Evolutionary conservation across 2,329 filamentous ascomycete genomes (phyloP).

Genomic region (Monosporascus sp.): DNA sequence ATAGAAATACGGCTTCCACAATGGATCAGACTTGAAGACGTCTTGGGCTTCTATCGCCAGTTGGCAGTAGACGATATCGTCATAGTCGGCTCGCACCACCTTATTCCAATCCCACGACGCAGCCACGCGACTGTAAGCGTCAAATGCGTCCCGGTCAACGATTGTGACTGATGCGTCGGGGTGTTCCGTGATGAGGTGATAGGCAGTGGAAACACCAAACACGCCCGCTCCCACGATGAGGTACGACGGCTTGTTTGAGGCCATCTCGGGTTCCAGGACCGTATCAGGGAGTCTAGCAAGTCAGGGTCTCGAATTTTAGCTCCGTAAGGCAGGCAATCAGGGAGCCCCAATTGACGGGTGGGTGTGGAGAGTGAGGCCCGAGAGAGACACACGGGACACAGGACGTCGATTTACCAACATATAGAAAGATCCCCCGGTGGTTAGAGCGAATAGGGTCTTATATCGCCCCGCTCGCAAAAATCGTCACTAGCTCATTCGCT

Average conservation of each 20-base stretch:
- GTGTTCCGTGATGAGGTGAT: slow-evolving; percentile 47
- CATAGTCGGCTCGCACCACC: slow-evolving; percentile 63
- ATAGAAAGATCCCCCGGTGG: neutral
- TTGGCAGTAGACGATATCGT: slow-evolving; percentile 54
- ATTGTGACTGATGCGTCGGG: slow-evolving; percentile 45
- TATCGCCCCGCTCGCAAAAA: neutral
- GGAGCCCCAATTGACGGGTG: too few relatives aligned
- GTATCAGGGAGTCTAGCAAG: neutral
- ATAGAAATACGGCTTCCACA: slow-evolving; percentile 53
- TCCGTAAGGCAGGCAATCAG: neutral
- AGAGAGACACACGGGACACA: too few relatives aligned
- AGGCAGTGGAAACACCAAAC: slow-evolving; percentile 58
- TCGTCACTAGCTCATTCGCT: neutral
- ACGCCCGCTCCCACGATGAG: slow-evolving; percentile 58
- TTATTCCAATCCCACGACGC: slow-evolving; percentile 69
- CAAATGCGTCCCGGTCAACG: slow-evolving; percentile 48
- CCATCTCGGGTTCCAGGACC: neutral
- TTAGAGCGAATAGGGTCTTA: neutral
- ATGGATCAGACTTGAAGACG: slow-evolving; percentile 51
- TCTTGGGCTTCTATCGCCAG: slow-evolving; percentile 59
- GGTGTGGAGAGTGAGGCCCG: too few relatives aligned
- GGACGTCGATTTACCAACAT: neutral
- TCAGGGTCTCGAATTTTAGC: neutral
- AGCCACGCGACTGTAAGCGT: slow-evolving; percentile 43
- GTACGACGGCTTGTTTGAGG: slow-evolving; percentile 24